phyloP scores from a whole-genome alignment of 176 grass and related monocot genomes.

The Triticum dicoccoides region DNA sequence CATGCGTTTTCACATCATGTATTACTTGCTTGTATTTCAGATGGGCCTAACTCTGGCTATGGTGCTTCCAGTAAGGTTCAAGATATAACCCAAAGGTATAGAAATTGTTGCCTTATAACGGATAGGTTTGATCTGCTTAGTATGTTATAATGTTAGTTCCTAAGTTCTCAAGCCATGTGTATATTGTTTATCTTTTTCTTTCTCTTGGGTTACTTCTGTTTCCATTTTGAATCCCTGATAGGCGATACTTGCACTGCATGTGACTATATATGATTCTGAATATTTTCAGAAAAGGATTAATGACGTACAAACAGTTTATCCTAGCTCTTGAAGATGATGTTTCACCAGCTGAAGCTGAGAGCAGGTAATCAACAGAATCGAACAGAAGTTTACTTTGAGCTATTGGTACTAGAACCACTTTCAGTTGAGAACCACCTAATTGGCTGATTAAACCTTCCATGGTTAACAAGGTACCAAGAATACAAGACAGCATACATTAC shows the following conservation, averaged over 20 bases:
- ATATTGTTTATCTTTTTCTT: neutral
- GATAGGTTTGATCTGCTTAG: neutral
- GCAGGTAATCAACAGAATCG: conserved; percentile 41
- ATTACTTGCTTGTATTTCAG: conserved; percentile 39
- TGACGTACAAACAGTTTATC: conserved; percentile 82
- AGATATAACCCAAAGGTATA: conserved; percentile 55
- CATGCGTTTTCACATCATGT: neutral
- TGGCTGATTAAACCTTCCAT: conserved; percentile 22
- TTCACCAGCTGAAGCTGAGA: conserved; percentile 70
- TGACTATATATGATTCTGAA: conserved; percentile 19
- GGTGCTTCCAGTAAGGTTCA: conserved; percentile 47
- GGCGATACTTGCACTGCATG: neutral
- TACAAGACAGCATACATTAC: conserved; percentile 72
- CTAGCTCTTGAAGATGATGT: conserved; percentile 91
- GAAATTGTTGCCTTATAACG: neutral
- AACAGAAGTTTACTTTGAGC: neutral
- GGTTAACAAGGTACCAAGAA: conserved; percentile 67
- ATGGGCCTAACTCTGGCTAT: conserved; percentile 54
- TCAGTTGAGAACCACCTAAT: neutral
- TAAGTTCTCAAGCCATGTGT: neutral
- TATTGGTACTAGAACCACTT: conserved; percentile 2
- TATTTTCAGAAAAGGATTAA: conserved; percentile 72
- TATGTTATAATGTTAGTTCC: conserved; percentile 7
- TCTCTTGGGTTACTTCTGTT: neutral
- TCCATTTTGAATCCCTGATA: neutral